Percentiles rank a stretch among this genome's conserved stretches.
These are phyloP conservation scores for Cutaneotrichosporon sp. DNA, from an alignment of 1,284 basidiomycete species.

Conservation along the genomic window DNA sequence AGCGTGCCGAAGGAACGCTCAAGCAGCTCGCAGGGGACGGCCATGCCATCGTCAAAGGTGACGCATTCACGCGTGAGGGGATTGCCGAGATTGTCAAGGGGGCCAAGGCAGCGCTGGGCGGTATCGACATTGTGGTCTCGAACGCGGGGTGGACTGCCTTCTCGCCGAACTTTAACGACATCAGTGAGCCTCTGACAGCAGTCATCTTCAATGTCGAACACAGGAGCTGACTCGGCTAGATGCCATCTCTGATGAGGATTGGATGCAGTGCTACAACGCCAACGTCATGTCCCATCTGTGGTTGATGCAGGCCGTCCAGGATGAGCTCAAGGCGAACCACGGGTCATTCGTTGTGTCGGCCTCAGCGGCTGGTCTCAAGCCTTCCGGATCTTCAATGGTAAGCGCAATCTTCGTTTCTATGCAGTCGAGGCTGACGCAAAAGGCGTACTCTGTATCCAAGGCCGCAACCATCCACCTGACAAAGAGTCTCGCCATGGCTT, in stretches of 20 bases:
- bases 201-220: too few relatives aligned
- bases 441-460: conserved; percentile 21
- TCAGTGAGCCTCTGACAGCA: conserved; percentile 13
- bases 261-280: conserved; percentile 21
- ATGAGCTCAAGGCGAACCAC: conserved; percentile 17
- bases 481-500: conserved; percentile 23
- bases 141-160: conserved; percentile 30
- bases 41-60: conserved; percentile 21
- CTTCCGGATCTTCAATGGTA: conserved; percentile 7
- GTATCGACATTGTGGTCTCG: conserved; percentile 22
- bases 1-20: conserved; percentile 19
- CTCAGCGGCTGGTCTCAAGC: conserved; percentile 6
- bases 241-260: conserved; percentile 19
- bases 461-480: conserved; percentile 24
- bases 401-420: neutral
- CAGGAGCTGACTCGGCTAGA: neutral
- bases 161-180: conserved; percentile 15
- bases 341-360: conserved; percentile 22
- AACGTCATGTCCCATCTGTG: conserved; percentile 26
- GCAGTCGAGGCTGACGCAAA: neutral
- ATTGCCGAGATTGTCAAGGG: conserved; percentile 16
- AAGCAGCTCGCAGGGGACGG: conserved; percentile 13
- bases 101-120: conserved; percentile 16
- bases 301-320: conserved; percentile 21
- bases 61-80: conserved; percentile 22